These are phyloP conservation scores for Ganoderma lucidum DNA, from an alignment of 1,284 basidiomycete species.

Conservation along the genomic window DNA sequence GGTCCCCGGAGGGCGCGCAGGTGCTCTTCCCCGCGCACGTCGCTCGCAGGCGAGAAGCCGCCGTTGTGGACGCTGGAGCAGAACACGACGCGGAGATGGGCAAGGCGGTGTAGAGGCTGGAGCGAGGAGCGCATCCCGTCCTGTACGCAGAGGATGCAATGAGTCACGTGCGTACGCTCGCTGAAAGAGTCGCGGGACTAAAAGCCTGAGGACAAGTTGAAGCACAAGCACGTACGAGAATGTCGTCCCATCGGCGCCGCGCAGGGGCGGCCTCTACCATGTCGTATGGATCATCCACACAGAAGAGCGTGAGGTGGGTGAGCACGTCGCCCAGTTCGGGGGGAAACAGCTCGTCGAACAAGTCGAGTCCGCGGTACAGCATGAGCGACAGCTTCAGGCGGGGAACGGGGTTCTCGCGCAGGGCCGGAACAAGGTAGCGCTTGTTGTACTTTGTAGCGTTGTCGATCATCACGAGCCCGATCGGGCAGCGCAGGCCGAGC, in stretches of 20 bases:
- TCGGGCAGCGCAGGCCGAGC: not conserved
- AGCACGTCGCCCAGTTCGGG: not conserved
- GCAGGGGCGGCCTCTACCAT: not conserved
- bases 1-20: not conserved
- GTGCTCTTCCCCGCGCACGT: not conserved
- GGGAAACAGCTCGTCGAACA: not conserved
- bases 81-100: not conserved
- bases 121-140: not conserved
- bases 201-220: too few relatives aligned
- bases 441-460: not conserved
- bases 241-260: not conserved
- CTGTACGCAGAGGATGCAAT: not conserved
- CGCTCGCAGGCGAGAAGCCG: not conserved
- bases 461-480: not conserved
- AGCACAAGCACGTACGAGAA: not conserved
- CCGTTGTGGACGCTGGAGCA: too few relatives aligned
- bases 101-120: not conserved
- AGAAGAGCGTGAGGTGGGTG: not conserved
- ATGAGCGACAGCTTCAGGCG: not conserved
- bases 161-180: not conserved
- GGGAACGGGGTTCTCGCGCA: not conserved
- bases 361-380: not conserved
- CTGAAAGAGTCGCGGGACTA: too few relatives aligned
- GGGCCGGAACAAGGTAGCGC: not conserved
- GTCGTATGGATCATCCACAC: not conserved